Percentiles rank a stretch among this genome's conserved stretches.
Evolutionary conservation across 306 rosid species (phyloP).

Genomic region (Hippophae rhamnoides): DNA sequence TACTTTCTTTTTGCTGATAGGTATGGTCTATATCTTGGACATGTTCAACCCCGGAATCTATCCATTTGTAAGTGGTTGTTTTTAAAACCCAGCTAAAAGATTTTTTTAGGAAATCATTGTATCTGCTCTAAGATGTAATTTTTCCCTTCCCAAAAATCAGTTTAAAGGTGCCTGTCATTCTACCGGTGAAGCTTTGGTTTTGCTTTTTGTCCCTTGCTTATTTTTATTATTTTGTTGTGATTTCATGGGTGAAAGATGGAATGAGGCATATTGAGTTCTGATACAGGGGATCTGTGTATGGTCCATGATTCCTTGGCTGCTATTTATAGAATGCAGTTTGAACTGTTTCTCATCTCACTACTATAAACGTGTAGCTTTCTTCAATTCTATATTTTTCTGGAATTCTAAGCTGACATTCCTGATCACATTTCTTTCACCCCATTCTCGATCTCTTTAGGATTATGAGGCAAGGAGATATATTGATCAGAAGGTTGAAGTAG

Average conservation of each 20-base stretch:
- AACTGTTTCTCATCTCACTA: too few species aligned
- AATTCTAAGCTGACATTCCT: neutral
- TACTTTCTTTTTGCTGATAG: conserved; percentile 39
- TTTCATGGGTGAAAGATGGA: too few species aligned
- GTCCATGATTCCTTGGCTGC: too few species aligned
- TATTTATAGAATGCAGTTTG: too few species aligned
- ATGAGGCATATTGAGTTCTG: too few species aligned
- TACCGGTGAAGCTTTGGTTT: neutral
- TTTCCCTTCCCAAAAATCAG: too few species aligned
- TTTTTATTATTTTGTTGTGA: too few species aligned
- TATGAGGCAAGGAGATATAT: conserved; percentile 71
- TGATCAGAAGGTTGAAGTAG: conserved; percentile 80
- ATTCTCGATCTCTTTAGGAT: conserved; percentile 36
- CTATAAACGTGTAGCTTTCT: neutral
- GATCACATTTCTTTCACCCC: neutral
- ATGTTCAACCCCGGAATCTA: conserved; percentile 89
- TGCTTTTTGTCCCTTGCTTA: too few species aligned
- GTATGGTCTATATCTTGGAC: conserved; percentile 72
- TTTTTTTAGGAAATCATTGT: neutral
- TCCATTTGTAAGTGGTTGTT: conserved; percentile 60
- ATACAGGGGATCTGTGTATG: too few species aligned
- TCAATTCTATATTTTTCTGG: neutral
- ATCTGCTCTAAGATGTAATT: conserved; percentile 5
- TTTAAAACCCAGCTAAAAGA: neutral
- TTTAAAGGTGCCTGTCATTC: neutral